Evolutionary conservation across 2,329 filamentous ascomycete species (phyloP).

Genomic region (Aureobasidium sp.): DNA sequence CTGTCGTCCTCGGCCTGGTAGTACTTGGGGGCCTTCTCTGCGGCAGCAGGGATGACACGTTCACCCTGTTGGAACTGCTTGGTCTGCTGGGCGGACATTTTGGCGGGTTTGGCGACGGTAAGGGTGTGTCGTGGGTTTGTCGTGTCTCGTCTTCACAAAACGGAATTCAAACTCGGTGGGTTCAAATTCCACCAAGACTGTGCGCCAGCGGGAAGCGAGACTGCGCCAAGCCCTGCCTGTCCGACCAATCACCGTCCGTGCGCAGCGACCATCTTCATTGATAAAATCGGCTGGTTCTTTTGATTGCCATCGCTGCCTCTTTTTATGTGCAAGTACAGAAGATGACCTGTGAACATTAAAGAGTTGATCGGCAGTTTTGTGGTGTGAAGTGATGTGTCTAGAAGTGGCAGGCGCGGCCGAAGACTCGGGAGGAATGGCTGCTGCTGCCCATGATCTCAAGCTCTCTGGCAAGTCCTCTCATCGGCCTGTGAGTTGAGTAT

Average conservation of each 20-base stretch:
- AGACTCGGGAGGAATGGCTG: not conserved
- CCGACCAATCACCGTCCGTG: not conserved
- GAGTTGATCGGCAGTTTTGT: too few relatives aligned
- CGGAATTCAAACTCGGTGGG: not conserved
- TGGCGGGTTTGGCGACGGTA: constrained; percentile 11
- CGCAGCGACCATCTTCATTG: not conserved
- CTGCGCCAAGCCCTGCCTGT: not conserved
- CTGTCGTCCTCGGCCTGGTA: constrained; percentile 91
- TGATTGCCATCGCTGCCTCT: not conserved
- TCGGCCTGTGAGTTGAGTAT: too few relatives aligned
- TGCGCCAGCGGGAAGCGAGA: not conserved
- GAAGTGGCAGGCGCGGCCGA: not conserved
- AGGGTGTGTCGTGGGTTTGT: constrained; percentile 6
- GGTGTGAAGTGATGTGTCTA: too few relatives aligned
- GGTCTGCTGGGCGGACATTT: constrained; percentile 39
- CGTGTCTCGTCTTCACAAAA: constrained; percentile 5
- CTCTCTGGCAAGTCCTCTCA: not conserved
- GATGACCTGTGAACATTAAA: too few relatives aligned
- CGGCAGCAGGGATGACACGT: constrained; percentile 76
- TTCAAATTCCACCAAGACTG: not conserved
- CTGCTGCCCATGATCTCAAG: not conserved
- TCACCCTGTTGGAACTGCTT: constrained; percentile 98
- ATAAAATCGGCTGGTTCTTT: not conserved
- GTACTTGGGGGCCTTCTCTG: constrained; percentile 97
- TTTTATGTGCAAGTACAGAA: not conserved